These are phyloP conservation scores for Lentinula sp. DNA, from an alignment of 768 basidiomycete species.

Conservation along the genomic window DNA sequence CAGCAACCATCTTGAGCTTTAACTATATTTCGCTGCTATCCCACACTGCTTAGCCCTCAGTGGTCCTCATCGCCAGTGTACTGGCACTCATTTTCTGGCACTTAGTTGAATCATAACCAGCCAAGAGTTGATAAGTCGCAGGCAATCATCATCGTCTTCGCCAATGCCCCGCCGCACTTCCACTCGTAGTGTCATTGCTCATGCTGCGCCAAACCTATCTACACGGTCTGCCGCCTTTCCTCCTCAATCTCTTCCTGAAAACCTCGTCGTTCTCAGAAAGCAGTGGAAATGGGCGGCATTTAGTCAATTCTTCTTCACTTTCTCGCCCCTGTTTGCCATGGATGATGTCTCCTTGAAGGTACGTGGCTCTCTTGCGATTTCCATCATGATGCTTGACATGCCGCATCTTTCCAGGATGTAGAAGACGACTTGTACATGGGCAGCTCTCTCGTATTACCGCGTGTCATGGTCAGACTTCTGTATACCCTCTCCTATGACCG, in stretches of 20 bases:
- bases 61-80: background rate
- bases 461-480: slow-evolving; percentile 70
- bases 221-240: slow-evolving; percentile 19
- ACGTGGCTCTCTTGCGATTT: slow-evolving; percentile 18
- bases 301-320: slow-evolving; percentile 86
- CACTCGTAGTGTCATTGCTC: slow-evolving; percentile 26
- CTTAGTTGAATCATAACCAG: background rate
- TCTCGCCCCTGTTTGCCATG: slow-evolving; percentile 66
- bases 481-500: slow-evolving; percentile 74
- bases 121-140: background rate
- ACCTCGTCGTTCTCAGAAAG: slow-evolving; percentile 54
- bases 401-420: slow-evolving; percentile 49
- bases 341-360: slow-evolving; percentile 66
- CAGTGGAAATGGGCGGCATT: slow-evolving; percentile 94
- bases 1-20: background rate
- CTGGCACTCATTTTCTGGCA: background rate
- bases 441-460: slow-evolving; percentile 55
- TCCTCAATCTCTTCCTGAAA: slow-evolving; percentile 25
- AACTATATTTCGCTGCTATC: background rate
- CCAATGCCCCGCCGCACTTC: slow-evolving; percentile 56
- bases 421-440: slow-evolving; percentile 69
- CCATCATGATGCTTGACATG: slow-evolving; percentile 4
- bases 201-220: slow-evolving; percentile 22
- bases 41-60: background rate
- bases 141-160: background rate